phyloP scores from a whole-genome alignment of 768 basidiomycete species.

The Hemileccinum rubropunctum region DNA sequence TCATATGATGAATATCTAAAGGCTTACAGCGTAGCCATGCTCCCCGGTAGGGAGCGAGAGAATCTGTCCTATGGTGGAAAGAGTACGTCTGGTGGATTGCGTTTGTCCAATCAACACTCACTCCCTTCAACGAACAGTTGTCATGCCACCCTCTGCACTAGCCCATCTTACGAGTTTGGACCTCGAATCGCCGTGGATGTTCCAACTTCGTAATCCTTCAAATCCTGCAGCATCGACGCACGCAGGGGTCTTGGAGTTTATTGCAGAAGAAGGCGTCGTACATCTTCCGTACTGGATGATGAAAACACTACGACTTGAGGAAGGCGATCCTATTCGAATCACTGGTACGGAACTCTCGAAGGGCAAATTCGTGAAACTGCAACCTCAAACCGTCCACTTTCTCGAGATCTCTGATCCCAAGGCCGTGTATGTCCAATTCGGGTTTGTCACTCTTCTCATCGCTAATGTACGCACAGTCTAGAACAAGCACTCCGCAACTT shows the following conservation, averaged over 20 bases:
- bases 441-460: background rate
- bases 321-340: conserved; percentile 94
- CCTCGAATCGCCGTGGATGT: conserved; percentile 92
- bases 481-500: conserved; percentile 96
- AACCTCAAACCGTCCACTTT: conserved; percentile 94
- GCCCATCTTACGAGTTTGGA: conserved; percentile 86
- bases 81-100: conserved; percentile 56
- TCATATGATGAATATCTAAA: conserved; percentile 91
- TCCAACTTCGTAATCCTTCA: conserved; percentile 87
- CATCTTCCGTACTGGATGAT: conserved; percentile 99
- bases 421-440: conserved; percentile 72
- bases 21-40: conserved; percentile 94
- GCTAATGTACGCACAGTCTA: conserved; percentile 49
- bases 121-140: conserved; percentile 51
- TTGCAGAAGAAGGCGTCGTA: conserved; percentile 93
- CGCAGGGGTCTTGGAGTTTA: conserved; percentile 97
- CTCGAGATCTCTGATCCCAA: conserved; percentile 96
- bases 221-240: conserved; percentile 87
- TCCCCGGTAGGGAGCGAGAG: conserved; percentile 79
- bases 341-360: conserved; percentile 86
- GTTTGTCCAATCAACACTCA: conserved; percentile 9
- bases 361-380: conserved; percentile 94
- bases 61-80: conserved; percentile 98
- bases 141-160: conserved; percentile 95
- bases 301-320: conserved; percentile 89